These are phyloP conservation scores for Colletotrichum cuscutae DNA, from an alignment of 2,329 filamentous ascomycete genomes.

Conservation along the genomic window DNA sequence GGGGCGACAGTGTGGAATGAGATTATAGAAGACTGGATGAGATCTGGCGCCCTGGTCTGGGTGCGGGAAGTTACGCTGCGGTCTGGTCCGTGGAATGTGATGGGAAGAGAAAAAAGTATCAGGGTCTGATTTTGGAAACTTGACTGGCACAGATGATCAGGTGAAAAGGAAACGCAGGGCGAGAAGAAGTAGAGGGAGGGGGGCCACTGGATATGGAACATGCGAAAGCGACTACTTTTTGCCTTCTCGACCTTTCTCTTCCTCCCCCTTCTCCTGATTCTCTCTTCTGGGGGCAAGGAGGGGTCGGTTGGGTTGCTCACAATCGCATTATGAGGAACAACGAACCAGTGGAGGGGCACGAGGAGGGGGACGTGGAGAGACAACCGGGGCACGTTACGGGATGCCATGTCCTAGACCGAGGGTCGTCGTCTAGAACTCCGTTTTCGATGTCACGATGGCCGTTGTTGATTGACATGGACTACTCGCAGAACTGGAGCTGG, in stretches of 20 bases:
- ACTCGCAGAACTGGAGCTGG: constrained; percentile 24
- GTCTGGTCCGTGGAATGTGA: neutral
- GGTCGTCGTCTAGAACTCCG: constrained; percentile 10
- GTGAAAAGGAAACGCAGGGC: neutral
- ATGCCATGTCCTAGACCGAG: constrained; percentile 24
- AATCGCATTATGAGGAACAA: constrained; percentile 1
- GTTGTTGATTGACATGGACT: constrained; percentile 19
- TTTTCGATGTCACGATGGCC: constrained; percentile 18
- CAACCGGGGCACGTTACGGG: constrained; percentile 6
- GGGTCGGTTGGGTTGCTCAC: constrained; percentile 1
- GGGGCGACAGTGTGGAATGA: neutral
- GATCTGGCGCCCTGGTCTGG: neutral
- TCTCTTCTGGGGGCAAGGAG: neutral
- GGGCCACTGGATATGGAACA: constrained; percentile 5
- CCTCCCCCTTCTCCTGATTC: neutral
- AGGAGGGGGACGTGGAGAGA: constrained; percentile 7
- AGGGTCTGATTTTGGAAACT: neutral
- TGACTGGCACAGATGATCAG: neutral
- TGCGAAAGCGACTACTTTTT: constrained; percentile 5
- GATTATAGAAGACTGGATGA: neutral
- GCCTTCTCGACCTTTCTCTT: neutral
- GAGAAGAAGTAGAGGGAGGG: neutral
- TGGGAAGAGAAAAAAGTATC: constrained; percentile 1
- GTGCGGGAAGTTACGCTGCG: constrained; percentile 13
- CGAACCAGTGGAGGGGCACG: constrained; percentile 18